Conservation (phyloP, 805 yeast genomes). For the Nakazawaea populi region DNA sequence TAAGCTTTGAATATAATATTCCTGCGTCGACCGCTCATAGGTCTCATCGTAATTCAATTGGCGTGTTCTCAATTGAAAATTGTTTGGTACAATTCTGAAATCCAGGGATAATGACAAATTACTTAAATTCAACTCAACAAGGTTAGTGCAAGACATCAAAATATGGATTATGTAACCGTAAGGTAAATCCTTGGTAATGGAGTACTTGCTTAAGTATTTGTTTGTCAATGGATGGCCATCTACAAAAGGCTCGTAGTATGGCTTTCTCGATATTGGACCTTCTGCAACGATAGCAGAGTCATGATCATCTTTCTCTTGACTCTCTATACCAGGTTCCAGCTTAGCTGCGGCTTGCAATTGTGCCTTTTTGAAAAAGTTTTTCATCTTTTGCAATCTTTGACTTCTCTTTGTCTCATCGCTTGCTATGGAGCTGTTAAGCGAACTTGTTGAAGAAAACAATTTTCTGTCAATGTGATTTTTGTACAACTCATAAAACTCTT, state of each 20-base stretch:
- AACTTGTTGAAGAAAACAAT: constrained; percentile 5
- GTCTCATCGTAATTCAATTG: constrained; percentile 23
- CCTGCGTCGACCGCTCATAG: not conserved
- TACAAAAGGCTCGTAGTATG: constrained; percentile 25
- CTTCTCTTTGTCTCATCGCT: not conserved
- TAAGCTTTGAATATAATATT: constrained; percentile 4
- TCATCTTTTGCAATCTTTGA: not conserved
- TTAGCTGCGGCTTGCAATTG: not conserved
- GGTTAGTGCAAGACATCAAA: constrained; percentile 59
- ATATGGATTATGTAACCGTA: constrained; percentile 69
- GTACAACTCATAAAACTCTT: constrained; percentile 7
- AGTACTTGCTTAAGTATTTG: constrained; percentile 55
- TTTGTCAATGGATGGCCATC: constrained; percentile 55
- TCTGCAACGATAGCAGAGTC: constrained; percentile 13
- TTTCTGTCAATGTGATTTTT: not conserved
- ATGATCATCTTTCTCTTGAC: not conserved
- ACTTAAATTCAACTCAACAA: constrained; percentile 51
- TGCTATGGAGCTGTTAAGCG: not conserved
- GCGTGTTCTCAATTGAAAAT: constrained; percentile 26
- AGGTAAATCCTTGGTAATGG: constrained; percentile 71
- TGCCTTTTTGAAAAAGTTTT: not conserved
- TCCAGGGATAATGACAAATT: constrained; percentile 61
- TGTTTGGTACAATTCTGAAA: constrained; percentile 42
- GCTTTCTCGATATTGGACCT: constrained; percentile 13
- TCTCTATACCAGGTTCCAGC: not conserved